phyloP scores from a whole-genome alignment of 768 basidiomycete species.

The Tricholoma terreum region DNA sequence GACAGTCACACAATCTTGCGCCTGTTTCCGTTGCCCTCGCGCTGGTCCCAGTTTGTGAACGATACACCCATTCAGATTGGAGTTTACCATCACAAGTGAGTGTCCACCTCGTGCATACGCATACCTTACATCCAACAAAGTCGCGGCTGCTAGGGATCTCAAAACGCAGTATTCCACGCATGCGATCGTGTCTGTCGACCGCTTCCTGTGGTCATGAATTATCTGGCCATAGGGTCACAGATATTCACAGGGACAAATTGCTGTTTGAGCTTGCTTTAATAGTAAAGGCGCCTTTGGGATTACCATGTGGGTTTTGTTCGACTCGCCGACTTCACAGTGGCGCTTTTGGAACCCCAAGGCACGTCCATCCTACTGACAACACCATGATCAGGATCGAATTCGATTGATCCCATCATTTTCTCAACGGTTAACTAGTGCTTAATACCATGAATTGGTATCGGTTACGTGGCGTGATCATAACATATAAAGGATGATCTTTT shows the following conservation, averaged over 20 bases:
- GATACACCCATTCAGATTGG: conserved; percentile 4
- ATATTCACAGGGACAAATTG: too few species aligned
- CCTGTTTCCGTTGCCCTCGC: conserved; percentile 10
- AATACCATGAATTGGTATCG: background rate
- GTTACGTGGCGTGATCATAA: background rate
- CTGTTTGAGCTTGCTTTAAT: too few species aligned
- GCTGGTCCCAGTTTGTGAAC: background rate
- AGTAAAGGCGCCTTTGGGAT: too few species aligned
- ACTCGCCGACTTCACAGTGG: background rate
- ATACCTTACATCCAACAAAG: background rate
- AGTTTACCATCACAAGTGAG: background rate
- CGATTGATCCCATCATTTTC: conserved; percentile 7
- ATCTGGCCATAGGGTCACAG: too few species aligned
- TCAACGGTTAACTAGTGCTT: background rate
- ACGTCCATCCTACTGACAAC: background rate
- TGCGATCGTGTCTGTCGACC: too few species aligned
- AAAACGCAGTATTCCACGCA: too few species aligned
- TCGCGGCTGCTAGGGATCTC: too few species aligned
- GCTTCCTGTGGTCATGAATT: too few species aligned
- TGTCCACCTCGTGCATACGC: background rate
- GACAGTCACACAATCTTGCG: conserved; percentile 4
- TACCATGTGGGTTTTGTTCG: background rate
- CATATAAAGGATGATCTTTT: conserved; percentile 13
- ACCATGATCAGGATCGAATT: background rate
- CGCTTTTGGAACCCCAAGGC: background rate